Percentiles rank a stretch among this genome's conserved stretches.
phyloP scores from a whole-genome alignment of 768 basidiomycete species.

The Trametes gibbosa region DNA sequence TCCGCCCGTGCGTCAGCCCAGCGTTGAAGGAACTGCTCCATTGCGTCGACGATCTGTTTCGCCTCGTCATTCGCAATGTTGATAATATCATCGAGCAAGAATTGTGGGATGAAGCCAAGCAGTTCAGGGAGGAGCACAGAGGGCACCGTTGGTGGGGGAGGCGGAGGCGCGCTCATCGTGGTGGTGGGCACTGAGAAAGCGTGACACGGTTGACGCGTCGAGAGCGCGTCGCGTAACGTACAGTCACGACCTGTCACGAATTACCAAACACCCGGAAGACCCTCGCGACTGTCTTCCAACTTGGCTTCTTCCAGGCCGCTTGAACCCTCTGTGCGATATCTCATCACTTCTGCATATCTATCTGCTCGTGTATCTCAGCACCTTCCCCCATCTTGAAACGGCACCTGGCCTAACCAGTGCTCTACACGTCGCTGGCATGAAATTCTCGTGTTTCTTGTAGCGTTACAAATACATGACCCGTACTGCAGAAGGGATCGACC shows the following conservation, averaged over 20 bases:
- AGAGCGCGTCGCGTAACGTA: conserved; percentile 2
- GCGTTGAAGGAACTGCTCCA: conserved; percentile 72
- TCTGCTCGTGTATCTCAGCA: no score
- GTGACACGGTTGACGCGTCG: conserved; percentile 7
- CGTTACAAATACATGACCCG: no score
- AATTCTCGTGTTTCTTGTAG: no score
- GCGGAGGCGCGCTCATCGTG: conserved; percentile 20
- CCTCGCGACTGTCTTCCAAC: not conserved
- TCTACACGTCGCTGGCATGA: no score
- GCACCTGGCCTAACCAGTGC: no score
- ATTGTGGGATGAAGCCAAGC: conserved; percentile 80
- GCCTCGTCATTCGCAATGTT: conserved; percentile 81
- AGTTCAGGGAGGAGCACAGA: conserved; percentile 66
- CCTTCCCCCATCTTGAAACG: no score
- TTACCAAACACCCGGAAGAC: not conserved
- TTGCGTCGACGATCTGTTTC: conserved; percentile 71
- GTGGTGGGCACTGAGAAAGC: conserved; percentile 2
- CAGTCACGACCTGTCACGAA: not conserved
- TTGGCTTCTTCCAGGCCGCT: no score
- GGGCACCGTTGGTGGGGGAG: conserved; percentile 28
- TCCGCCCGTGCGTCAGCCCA: conserved; percentile 70
- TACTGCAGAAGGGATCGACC: no score
- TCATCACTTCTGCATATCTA: no score
- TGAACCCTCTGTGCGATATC: no score
- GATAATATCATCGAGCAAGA: conserved; percentile 83